Percentiles rank a stretch among this genome's conserved stretches.
phyloP scores from a whole-genome alignment of 2,329 filamentous ascomycete species.

The Graphium sp. region DNA sequence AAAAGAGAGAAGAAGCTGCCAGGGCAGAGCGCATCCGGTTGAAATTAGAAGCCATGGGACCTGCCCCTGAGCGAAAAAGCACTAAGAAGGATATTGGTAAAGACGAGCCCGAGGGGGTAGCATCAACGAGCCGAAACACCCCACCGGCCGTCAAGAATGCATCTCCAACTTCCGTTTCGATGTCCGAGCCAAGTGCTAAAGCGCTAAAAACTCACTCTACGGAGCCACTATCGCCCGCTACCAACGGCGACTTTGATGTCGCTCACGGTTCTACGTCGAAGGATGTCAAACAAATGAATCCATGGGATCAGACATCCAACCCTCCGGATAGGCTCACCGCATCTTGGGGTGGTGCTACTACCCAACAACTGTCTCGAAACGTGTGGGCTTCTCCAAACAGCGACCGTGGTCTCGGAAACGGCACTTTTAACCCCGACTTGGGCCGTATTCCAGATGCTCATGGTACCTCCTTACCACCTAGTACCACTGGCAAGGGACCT shows the following conservation, averaged over 20 bases:
- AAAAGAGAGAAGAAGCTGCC: slow-evolving; percentile 56
- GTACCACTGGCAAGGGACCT: slow-evolving; percentile 20
- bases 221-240: too few relatives aligned
- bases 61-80: slow-evolving; percentile 42
- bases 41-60: slow-evolving; percentile 55
- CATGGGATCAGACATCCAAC: too few relatives aligned
- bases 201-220: too few relatives aligned
- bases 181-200: too few relatives aligned
- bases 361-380: slow-evolving; percentile 33
- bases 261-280: too few relatives aligned
- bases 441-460: slow-evolving; percentile 28
- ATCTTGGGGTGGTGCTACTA: slow-evolving; percentile 21
- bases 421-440: slow-evolving; percentile 53
- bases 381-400: slow-evolving; percentile 64
- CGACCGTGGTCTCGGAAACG: slow-evolving; percentile 59
- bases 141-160: too few relatives aligned
- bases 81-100: slow-evolving; percentile 31
- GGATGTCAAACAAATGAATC: too few relatives aligned
- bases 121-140: too few relatives aligned
- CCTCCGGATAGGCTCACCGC: slow-evolving; percentile 2
- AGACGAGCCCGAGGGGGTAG: too few relatives aligned
- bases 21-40: slow-evolving; percentile 53
- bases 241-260: too few relatives aligned
- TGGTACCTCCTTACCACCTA: too few relatives aligned
- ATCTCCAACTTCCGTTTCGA: too few relatives aligned